Base-by-base conservation (phyloP, 1,284 basidiomycete species). In the Moniliella sp. region DNA sequence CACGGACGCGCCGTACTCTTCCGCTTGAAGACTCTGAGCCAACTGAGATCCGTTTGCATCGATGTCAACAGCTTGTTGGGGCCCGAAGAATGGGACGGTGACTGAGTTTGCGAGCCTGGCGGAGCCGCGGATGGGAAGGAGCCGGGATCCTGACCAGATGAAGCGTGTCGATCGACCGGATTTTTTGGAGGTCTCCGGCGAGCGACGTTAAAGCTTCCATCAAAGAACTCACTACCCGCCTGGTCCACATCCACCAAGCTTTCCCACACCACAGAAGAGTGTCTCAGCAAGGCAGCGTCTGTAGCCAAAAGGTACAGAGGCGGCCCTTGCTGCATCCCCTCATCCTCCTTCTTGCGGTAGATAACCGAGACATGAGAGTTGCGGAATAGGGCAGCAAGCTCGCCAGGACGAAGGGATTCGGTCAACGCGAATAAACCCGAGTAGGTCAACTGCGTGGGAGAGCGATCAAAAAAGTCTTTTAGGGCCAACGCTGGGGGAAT, bases 281-380 rank as follows among this genome's bases (percentile, higher is more conserved):
- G 80, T 43, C 72, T 61, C 10, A 76, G 61, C 56, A 86, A 82
- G 14, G 74, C 70, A 30, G 76, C 67, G 57, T 86, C 83, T 0
- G 80, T 82, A 4, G 75, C 78, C 37, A 86, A 72, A 2, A 71
- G 71, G 60, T 79, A 84, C 2, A 86, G 64, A 15, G 68, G 66
- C 2, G 67, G 61, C 15, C 28, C 17, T 9, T 15, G 19, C 10
- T 32, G 30, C 5, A 35, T 15, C 17, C 42, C 40, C 17, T 56
- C 45, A 29, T 42, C 31, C 8, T 38, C 33, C 2, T 35, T 21
- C 1, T 48, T 39, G 18, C 42, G 45, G 66, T 82, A 78, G 0
- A 91, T 65, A 3, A 86, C 81, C 0, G 76, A 75, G 7, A 91
- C 71, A 49, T 88, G 83, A 0, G 79, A 80, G 61, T 75, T 81